phyloP scores from a whole-genome alignment of 176 grass and related monocot species.

The Elaeis guineensis region DNA sequence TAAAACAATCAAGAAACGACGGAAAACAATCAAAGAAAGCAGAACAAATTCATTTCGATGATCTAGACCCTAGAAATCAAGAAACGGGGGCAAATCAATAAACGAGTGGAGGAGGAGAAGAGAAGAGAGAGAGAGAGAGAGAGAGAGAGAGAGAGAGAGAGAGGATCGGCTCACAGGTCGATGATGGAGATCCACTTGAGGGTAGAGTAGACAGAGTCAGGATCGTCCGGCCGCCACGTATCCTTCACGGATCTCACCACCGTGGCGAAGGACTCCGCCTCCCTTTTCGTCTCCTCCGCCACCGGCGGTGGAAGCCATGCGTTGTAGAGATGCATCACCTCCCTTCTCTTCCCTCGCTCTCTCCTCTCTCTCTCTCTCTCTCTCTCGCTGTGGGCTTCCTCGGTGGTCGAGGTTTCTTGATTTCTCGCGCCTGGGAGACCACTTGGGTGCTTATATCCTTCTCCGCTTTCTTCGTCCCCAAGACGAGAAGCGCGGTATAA shows the following conservation, averaged over 20 bases:
- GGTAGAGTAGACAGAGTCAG: slow-evolving; percentile 74
- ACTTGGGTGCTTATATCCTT: too few species aligned
- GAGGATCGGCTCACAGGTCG: slow-evolving; percentile 40
- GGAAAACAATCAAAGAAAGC: not conserved
- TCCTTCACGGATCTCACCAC: slow-evolving; percentile 43
- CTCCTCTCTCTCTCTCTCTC: not conserved
- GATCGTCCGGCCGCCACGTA: slow-evolving; percentile 44
- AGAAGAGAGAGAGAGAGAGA: not conserved
- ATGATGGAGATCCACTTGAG: slow-evolving; percentile 98
- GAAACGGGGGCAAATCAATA: not conserved
- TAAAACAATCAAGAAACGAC: not conserved
- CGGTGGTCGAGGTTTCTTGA: too few species aligned
- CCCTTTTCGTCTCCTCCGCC: slow-evolving; percentile 41
- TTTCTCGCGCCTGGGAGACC: too few species aligned
- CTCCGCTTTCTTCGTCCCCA: too few species aligned
- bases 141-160: not conserved
- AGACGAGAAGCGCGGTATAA: too few species aligned
- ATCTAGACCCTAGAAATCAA: not conserved
- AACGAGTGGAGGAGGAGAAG: not conserved
- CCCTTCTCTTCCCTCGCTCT: not conserved
- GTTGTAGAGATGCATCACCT: slow-evolving; percentile 95
- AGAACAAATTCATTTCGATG: not conserved
- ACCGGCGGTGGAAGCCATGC: slow-evolving; percentile 78
- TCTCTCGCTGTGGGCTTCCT: too few species aligned
- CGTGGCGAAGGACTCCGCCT: slow-evolving; percentile 49